phyloP scores from a whole-genome alignment of 1,284 basidiomycete species.

The Ustilago hordei region DNA sequence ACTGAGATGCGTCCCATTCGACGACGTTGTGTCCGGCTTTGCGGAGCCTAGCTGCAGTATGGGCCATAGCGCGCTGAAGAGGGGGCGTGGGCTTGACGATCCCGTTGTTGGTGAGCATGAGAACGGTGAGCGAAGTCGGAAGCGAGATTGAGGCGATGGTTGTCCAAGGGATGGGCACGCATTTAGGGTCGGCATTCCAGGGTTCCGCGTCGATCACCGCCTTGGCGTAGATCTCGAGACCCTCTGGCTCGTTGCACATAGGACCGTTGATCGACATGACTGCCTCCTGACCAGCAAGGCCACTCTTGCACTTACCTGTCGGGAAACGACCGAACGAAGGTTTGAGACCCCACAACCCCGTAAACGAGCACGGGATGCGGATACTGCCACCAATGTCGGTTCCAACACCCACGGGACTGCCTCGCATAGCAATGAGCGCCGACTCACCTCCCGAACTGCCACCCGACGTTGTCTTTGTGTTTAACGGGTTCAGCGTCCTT shows the following conservation, averaged over 20 bases:
- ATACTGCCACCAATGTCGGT: slow-evolving; percentile 58
- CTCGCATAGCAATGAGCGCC: slow-evolving; percentile 45
- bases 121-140: slow-evolving; percentile 73
- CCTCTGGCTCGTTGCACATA: slow-evolving; percentile 39
- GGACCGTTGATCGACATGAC: slow-evolving; percentile 55
- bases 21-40: slow-evolving; percentile 77
- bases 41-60: slow-evolving; percentile 75
- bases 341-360: slow-evolving; percentile 50
- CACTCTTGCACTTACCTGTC: slow-evolving; percentile 36
- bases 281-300: slow-evolving; percentile 49
- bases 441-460: slow-evolving; percentile 59
- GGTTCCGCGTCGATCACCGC: slow-evolving; percentile 50
- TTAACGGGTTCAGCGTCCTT: slow-evolving; percentile 42
- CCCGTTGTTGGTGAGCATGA: slow-evolving; percentile 77
- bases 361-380: slow-evolving; percentile 47
- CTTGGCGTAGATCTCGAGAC: slow-evolving; percentile 49
- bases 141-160: slow-evolving; percentile 15
- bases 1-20: slow-evolving; percentile 70
- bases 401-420: slow-evolving; percentile 51
- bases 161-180: slow-evolving; percentile 56
- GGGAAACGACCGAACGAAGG: slow-evolving; percentile 54
- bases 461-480: slow-evolving; percentile 40
- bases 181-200: slow-evolving; percentile 51
- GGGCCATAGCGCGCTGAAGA: slow-evolving; percentile 76
- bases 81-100: slow-evolving; percentile 79